Percentiles rank a stretch among this genome's conserved stretches.
Conservation (phyloP, 192 early-diverging fungal genomes). For the Backusella macrospora region DNA sequence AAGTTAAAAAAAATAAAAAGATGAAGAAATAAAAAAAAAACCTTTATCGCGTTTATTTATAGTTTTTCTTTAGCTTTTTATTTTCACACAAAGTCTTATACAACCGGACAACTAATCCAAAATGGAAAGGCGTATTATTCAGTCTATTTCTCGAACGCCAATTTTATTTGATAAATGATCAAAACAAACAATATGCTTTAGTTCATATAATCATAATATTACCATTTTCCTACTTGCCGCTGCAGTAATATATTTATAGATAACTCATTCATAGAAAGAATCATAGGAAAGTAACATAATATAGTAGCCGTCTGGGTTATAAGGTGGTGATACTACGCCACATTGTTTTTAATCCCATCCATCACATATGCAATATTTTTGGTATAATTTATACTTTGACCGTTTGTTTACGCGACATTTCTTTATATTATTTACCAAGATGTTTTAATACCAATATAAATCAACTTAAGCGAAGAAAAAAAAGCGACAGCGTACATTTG, state of each 20-base stretch:
- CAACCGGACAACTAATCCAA: not conserved
- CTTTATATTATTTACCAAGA: not conserved
- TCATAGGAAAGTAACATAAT: not conserved
- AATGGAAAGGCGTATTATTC: constrained; percentile 8
- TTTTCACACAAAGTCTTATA: not conserved
- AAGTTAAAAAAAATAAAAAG: not conserved
- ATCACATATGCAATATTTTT: not conserved
- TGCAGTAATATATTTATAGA: not conserved
- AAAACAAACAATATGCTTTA: not conserved
- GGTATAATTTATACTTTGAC: not conserved
- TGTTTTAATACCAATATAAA: not conserved
- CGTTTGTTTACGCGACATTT: not conserved
- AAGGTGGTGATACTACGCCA: not conserved
- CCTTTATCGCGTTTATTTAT: constrained; percentile 2
- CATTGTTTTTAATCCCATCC: not conserved
- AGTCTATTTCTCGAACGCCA: not conserved
- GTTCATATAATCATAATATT: not conserved
- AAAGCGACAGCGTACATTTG: too few relatives aligned
- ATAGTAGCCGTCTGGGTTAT: not conserved
- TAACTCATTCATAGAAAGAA: not conserved
- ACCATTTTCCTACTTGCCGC: not conserved
- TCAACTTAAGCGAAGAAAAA: too few relatives aligned
- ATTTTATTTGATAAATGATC: not conserved
- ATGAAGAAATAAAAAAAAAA: not conserved
- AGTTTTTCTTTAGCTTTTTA: not conserved